Evolutionary conservation across 148 eudicot species (phyloP).

Genomic region (Camellia granthamiana): DNA sequence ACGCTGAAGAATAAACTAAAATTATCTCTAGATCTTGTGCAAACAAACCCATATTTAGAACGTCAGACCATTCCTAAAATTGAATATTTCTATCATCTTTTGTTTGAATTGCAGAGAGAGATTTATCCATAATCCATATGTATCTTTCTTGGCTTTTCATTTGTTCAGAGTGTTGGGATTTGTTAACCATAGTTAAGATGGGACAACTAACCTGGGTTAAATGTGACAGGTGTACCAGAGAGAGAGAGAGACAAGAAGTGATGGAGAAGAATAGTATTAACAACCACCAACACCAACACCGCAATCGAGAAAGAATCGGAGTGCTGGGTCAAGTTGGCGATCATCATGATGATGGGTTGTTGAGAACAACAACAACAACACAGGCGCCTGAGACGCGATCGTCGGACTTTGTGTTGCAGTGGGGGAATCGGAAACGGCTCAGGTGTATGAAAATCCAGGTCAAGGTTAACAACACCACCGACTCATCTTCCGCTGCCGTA

Average conservation of each 20-base stretch:
- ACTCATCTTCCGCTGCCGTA: slow-evolving; percentile 20
- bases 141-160: background rate
- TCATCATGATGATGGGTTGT: slow-evolving; percentile 12
- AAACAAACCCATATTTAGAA: background rate
- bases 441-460: slow-evolving; percentile 82
- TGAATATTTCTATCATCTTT: slow-evolving; percentile 9
- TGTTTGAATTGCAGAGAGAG: slow-evolving; percentile 9
- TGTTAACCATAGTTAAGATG: slow-evolving; percentile 17
- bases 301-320: slow-evolving; percentile 27
- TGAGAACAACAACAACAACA: slow-evolving; percentile 29
- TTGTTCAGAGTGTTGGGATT: background rate
- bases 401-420: slow-evolving; percentile 68
- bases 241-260: background rate
- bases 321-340: background rate
- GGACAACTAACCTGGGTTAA: slow-evolving; percentile 16
- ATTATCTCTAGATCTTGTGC: slow-evolving; percentile 4
- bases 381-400: slow-evolving; percentile 30
- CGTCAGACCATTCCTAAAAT: background rate
- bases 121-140: background rate
- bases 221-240: slow-evolving; percentile 23
- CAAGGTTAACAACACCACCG: slow-evolving; percentile 32
- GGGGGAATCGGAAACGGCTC: slow-evolving; percentile 80
- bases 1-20: too few species aligned
- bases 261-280: slow-evolving; percentile 36
- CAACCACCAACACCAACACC: slow-evolving; percentile 8